Conservation (phyloP, 225 moss, liverwort and hornwort species). For the Ulota crispa region DNA sequence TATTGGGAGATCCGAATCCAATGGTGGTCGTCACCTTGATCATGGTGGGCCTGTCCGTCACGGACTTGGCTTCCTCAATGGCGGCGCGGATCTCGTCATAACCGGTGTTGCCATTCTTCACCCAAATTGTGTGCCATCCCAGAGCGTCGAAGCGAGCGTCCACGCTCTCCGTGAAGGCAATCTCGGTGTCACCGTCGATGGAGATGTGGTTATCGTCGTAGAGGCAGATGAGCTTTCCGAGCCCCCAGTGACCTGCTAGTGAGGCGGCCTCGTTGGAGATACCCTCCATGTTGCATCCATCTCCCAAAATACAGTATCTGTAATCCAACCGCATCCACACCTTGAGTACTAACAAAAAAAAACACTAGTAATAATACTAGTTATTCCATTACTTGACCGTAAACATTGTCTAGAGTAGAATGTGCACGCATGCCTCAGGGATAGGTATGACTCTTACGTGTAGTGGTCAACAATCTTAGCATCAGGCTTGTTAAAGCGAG, state of each 20-base stretch:
- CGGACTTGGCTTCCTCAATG: slow-evolving; percentile 95
- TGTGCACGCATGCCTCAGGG: not conserved
- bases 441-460: slow-evolving; percentile 50
- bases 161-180: slow-evolving; percentile 90
- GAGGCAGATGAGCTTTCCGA: slow-evolving; percentile 77
- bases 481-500: slow-evolving; percentile 91
- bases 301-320: slow-evolving; percentile 89
- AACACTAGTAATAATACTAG: too few species aligned
- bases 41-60: slow-evolving; percentile 94
- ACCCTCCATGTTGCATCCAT: slow-evolving; percentile 99
- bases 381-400: not conserved
- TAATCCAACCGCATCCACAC: slow-evolving; percentile 14
- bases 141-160: slow-evolving; percentile 66
- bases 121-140: slow-evolving; percentile 64
- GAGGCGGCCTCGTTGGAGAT: slow-evolving; percentile 91
- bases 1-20: slow-evolving; percentile 73
- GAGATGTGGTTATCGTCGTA: slow-evolving; percentile 98
- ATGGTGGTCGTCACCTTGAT: slow-evolving; percentile 99
- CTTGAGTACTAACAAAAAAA: not conserved
- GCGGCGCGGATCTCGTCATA: slow-evolving; percentile 87
- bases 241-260: slow-evolving; percentile 97
- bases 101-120: slow-evolving; percentile 85
- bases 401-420: not conserved
- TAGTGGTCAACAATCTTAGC: slow-evolving; percentile 96
- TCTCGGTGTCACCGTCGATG: slow-evolving; percentile 93